phyloP scores from a whole-genome alignment of 225 moss, liverwort and hornwort species.

The Pleurozium schreberi region DNA sequence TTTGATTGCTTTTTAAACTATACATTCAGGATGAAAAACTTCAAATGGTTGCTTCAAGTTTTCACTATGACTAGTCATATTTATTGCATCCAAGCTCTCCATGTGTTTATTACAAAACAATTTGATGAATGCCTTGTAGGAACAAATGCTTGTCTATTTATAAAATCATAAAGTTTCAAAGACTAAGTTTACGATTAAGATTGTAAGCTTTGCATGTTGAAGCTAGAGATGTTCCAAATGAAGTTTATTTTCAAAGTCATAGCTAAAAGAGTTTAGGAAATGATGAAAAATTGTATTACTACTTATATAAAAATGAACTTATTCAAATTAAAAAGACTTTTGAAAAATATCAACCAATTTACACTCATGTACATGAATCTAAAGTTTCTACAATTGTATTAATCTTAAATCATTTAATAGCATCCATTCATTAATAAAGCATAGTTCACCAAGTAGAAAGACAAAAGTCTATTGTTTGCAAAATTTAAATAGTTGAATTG shows the following conservation, averaged over 20 bases:
- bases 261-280: rapidly evolving
- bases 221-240: background rate
- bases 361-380: background rate
- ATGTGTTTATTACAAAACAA: background rate
- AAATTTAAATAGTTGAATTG: background rate
- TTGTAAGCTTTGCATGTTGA: background rate
- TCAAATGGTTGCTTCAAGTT: background rate
- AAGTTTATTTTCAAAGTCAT: background rate
- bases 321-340: background rate
- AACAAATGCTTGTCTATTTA: background rate
- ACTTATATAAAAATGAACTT: no score
- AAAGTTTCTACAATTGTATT: background rate
- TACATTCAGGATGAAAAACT: background rate
- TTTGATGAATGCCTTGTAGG: background rate
- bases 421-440: background rate
- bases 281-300: background rate
- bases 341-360: background rate
- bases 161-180: background rate
- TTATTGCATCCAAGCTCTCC: background rate
- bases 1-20: background rate
- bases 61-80: rapidly evolving
- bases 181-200: no score
- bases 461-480: background rate
- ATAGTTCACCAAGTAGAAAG: no score
- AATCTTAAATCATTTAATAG: background rate